Base-by-base conservation (phyloP, 1,139 yeast genomes). In the Kurtzmaniella quercitrusa region DNA sequence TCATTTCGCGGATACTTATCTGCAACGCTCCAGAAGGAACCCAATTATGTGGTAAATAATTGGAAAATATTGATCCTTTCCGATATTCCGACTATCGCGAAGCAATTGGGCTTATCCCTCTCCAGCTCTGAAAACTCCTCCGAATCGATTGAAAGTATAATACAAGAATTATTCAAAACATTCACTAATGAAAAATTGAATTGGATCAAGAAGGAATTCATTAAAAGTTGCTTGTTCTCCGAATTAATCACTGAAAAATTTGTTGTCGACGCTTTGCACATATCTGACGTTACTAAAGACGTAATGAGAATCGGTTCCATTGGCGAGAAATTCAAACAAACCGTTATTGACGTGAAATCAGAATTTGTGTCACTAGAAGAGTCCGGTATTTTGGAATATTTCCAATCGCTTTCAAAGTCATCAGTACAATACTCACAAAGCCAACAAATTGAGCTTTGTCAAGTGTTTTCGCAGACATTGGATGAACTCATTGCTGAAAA, bases 291-390 rank as follows among this genome's bases (percentile, higher is more conserved):
- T n/a, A 16, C 18, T 16, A 41, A 38, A 18, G 42, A n/a, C 37
- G 41, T 21, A 62, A 68, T 1, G 63, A 66, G 14, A 57, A 34
- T 50, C 58, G 48, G 53, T 58, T 7, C 52, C 50, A 31, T 47
- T 53, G 12, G 50, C 53, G 39, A 49, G 54, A 3, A 45, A 42
- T 17, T 58, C 44, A 59, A 69, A 38, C 64, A 64, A 16, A 67
- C 66, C 43, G 59, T 78, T n/a, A 55, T 77, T 16, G 65, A 67
- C 38, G 63, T 77, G 19, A 75, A 78, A 42, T 63, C 78, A 14
- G 87, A 81, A 50, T 75, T 81, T 45, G 76, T 78, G 2, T 69
- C 81, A 1, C 56, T 81, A 19, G 77, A 72, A 46, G 82, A 77
- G 44, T 72, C 79, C 2, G 74, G 77, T 1, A 56, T 80, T 29